These are phyloP conservation scores for Tulasnella sp. DNA, from an alignment of 768 basidiomycete species.

Conservation along the genomic window DNA sequence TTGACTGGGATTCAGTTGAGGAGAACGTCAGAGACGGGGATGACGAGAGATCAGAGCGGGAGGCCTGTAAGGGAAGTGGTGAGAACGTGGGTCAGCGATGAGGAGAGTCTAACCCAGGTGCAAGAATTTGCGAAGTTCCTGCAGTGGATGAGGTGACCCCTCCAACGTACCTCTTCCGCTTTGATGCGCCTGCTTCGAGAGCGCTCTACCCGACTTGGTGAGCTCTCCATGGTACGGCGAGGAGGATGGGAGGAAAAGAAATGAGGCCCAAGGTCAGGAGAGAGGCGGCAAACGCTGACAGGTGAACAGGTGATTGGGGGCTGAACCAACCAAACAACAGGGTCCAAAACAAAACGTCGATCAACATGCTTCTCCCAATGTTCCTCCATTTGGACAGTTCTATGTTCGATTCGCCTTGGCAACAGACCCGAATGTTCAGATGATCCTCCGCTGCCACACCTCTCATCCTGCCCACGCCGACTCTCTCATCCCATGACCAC, in stretches of 20 bases:
- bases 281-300: neutral
- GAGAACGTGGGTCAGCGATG: constrained; percentile 1
- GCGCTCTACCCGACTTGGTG: neutral
- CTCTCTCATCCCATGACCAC: neutral
- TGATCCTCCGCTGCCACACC: neutral
- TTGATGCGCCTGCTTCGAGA: neutral
- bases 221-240: neutral
- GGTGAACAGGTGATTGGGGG: neutral
- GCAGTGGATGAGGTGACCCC: neutral
- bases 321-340: neutral
- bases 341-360: neutral
- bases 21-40: constrained; percentile 14
- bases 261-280: neutral
- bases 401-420: neutral
- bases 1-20: neutral
- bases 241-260: neutral
- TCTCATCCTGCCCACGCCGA: neutral
- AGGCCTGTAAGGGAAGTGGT: neutral
- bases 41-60: neutral
- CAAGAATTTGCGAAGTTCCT: neutral
- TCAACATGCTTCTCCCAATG: neutral
- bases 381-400: neutral
- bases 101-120: neutral
- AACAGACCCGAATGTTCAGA: neutral
- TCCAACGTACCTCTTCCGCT: neutral